Conservation (phyloP, 2,329 filamentous ascomycete genomes). For the Cladosporium velox region DNA sequence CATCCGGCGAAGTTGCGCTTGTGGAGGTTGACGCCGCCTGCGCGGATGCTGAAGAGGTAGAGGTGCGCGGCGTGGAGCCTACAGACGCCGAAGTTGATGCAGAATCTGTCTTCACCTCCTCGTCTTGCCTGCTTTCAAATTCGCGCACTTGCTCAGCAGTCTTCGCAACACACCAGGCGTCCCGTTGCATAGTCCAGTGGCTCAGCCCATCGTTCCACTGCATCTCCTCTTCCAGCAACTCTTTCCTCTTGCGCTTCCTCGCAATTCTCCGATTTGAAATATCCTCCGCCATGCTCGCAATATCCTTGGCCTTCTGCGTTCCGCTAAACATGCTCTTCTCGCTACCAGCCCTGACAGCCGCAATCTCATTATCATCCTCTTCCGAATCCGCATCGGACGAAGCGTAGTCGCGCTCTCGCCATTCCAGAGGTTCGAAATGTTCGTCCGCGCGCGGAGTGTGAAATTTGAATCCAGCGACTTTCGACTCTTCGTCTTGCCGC, state of each 20-base stretch:
- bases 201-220: slow-evolving; percentile 77
- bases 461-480: slow-evolving; percentile 36
- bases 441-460: slow-evolving; percentile 21
- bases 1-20: slow-evolving; percentile 26
- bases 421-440: slow-evolving; percentile 38
- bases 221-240: slow-evolving; percentile 46
- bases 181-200: slow-evolving; percentile 74
- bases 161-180: slow-evolving; percentile 82
- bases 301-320: slow-evolving; percentile 47
- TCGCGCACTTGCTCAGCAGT: slow-evolving; percentile 45
- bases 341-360: slow-evolving; percentile 19
- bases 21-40: slow-evolving; percentile 18
- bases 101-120: slow-evolving; percentile 9
- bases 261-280: slow-evolving; percentile 32
- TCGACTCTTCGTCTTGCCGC: slow-evolving; percentile 14
- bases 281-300: slow-evolving; percentile 46
- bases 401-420: slow-evolving; percentile 49
- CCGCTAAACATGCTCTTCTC: slow-evolving; percentile 25
- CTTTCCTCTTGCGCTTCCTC: slow-evolving; percentile 42
- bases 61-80: slow-evolving; percentile 35
- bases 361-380: slow-evolving; percentile 30
- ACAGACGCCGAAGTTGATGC: slow-evolving; percentile 8
- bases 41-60: slow-evolving; percentile 39
- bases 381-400: slow-evolving; percentile 32
- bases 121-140: neutral